Evolutionary conservation across 2,329 filamentous ascomycete genomes (phyloP).

Genomic region (Aureobasidium leucospermi): DNA sequence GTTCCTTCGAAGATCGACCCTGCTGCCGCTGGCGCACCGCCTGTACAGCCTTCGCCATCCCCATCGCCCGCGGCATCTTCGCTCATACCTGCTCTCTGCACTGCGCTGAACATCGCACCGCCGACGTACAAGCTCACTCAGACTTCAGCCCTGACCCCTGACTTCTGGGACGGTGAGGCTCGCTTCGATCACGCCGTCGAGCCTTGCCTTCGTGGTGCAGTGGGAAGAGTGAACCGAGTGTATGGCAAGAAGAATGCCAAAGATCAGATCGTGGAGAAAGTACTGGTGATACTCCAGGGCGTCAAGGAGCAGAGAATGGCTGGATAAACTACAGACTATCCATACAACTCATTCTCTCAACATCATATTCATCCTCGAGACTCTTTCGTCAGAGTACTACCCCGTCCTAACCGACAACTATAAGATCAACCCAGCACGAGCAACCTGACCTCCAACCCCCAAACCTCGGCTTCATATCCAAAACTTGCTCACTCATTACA

Average conservation of each 20-base stretch:
- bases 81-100: background rate
- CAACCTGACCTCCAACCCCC: no score
- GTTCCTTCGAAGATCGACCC: background rate
- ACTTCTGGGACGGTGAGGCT: conserved; percentile 4
- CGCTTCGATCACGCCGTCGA: background rate
- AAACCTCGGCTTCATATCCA: no score
- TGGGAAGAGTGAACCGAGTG: background rate
- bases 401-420: no score
- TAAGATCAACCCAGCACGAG: no score
- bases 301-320: conserved; percentile 1
- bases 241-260: conserved; percentile 6
- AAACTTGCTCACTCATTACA: no score
- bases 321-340: background rate
- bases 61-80: background rate
- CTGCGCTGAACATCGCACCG: background rate
- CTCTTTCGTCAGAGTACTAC: no score
- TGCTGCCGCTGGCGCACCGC: background rate
- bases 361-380: no score
- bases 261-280: background rate
- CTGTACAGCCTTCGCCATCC: background rate
- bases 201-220: background rate
- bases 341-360: background rate
- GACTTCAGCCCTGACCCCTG: background rate
- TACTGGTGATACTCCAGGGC: background rate
- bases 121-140: background rate